These are phyloP conservation scores for Pseudogymnoascus sp. DNA, from an alignment of 2,329 filamentous ascomycete genomes.

Conservation along the genomic window DNA sequence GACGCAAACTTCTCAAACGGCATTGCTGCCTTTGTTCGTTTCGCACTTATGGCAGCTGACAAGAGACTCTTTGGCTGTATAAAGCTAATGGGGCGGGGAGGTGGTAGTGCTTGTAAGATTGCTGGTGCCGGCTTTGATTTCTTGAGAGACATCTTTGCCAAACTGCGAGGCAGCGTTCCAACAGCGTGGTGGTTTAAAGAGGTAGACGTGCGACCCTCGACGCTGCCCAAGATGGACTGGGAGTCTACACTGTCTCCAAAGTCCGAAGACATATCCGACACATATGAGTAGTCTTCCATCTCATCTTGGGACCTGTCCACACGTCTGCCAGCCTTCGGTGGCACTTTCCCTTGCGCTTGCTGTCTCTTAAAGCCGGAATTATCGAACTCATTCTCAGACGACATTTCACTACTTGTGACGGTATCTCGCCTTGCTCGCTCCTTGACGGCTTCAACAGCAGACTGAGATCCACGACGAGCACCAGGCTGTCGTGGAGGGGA, in stretches of 20 bases:
- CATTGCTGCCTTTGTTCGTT: slow-evolving; percentile 58
- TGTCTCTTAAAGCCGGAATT: slow-evolving; percentile 55
- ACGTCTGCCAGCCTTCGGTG: slow-evolving; percentile 43
- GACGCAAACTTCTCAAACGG: slow-evolving; percentile 71
- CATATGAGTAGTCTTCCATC: slow-evolving; percentile 52
- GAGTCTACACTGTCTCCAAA: slow-evolving; percentile 63
- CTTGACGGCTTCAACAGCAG: slow-evolving; percentile 60
- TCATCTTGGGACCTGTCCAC: slow-evolving; percentile 45
- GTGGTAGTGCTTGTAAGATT: slow-evolving; percentile 57
- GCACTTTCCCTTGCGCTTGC: slow-evolving; percentile 50
- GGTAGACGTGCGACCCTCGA: slow-evolving; percentile 46
- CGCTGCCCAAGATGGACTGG: slow-evolving; percentile 58
- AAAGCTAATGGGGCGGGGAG: slow-evolving; percentile 59
- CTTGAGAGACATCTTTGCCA: slow-evolving; percentile 54
- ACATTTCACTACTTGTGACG: slow-evolving; percentile 74
- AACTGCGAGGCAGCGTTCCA: slow-evolving; percentile 53
- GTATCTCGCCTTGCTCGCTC: slow-evolving; percentile 65
- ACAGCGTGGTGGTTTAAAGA: slow-evolving; percentile 46
- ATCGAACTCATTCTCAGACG: slow-evolving; percentile 73
- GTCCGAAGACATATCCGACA: slow-evolving; percentile 53
- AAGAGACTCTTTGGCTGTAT: slow-evolving; percentile 56
- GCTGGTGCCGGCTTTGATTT: slow-evolving; percentile 49
- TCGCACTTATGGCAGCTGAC: slow-evolving; percentile 63
- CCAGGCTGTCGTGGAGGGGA: slow-evolving; percentile 52
- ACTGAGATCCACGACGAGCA: slow-evolving; percentile 58